Evolutionary conservation across 1,284 basidiomycete species (phyloP), one percentile per base, ranked within the genome.

Genomic region (Sparassis latifolia): DNA sequence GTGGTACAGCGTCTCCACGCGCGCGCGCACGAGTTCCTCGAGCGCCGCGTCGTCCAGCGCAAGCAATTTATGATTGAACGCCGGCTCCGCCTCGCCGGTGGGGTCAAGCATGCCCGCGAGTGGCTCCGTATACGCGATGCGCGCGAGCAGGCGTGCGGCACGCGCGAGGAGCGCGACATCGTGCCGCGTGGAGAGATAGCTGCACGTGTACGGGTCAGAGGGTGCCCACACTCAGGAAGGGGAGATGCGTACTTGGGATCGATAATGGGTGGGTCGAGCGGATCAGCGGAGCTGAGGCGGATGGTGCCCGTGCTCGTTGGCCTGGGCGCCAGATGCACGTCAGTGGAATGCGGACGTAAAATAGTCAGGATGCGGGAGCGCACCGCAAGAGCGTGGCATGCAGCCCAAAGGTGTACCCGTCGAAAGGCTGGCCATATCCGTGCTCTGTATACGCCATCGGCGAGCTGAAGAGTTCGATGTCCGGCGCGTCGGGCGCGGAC

Each of bases 1-100:
- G 57, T 82, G 80, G 57, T 76, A 82, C 37, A 87, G 61, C 4
- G 82, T 85, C 57, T 82, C 76, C 2, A 76, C 64, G 12, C 79
- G 70, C 33, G 71, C 64, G 47, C 70, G 65, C 9, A 86, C 64
- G 35, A 62, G 62, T 31, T 59, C 56, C 38, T 59, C 67, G 38
- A 73, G 42, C 47, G 65, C 66, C 10, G 48, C 62, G 50, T 67
- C 67, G 43, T 56, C 59, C 48, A 41, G 60, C 53, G 51, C 60
- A 27, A 65, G 55, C 33, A 69, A 55, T 2, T 58, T 50, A 48
- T 69, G 63, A 49, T 67, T 60, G 29, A 67, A 55, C 31, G 49
- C 47, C 27, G 57, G 48, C 40, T 66, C 63, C 10, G 37, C 41
- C 28, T 55, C 58, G 10, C 58, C 61, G 2, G 57, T 50, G 42